Conservation (phyloP, 2,329 filamentous ascomycete genomes). For the Massarina eburnea region DNA sequence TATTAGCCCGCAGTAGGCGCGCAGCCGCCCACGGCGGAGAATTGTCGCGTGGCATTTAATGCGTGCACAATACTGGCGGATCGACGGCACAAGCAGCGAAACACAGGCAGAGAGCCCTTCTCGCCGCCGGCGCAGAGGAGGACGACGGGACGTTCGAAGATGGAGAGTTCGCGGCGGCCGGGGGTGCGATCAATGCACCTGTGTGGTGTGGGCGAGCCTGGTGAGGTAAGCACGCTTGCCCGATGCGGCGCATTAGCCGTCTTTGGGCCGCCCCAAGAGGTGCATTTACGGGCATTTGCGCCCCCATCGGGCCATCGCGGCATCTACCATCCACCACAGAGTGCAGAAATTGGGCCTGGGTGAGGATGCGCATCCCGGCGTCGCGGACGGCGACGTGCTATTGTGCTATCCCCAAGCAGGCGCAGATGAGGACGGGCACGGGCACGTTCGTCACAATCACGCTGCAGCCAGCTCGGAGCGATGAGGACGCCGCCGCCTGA, state of each 20-base stretch:
- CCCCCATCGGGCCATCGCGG: not conserved
- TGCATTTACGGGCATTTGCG: not conserved
- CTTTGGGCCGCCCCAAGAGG: not conserved
- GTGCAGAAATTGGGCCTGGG: constrained; percentile 18
- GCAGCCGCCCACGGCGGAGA: not conserved
- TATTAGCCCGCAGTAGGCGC: too few relatives aligned
- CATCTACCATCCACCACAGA: constrained; percentile 1
- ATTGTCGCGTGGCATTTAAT: not conserved
- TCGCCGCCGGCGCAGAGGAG: too few relatives aligned
- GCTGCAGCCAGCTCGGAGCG: constrained; percentile 21
- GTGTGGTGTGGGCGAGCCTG: too few relatives aligned
- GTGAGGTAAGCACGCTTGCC: not conserved
- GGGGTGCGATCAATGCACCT: too few relatives aligned
- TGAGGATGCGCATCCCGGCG: constrained; percentile 33
- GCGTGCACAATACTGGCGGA: too few relatives aligned
- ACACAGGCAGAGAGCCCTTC: too few relatives aligned
- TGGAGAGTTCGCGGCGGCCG: too few relatives aligned
- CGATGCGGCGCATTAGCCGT: not conserved
- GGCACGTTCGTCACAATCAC: constrained; percentile 22
- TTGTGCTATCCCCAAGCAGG: not conserved
- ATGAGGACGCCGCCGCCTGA: not conserved
- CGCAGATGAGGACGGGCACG: constrained; percentile 21
- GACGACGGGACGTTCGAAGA: too few relatives aligned
- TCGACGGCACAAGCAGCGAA: too few relatives aligned
- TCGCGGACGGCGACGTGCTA: constrained; percentile 10